Evolutionary conservation across 495 filamentous ascomycete species (phyloP).

Genomic region (Penicillium simplicissimum): DNA sequence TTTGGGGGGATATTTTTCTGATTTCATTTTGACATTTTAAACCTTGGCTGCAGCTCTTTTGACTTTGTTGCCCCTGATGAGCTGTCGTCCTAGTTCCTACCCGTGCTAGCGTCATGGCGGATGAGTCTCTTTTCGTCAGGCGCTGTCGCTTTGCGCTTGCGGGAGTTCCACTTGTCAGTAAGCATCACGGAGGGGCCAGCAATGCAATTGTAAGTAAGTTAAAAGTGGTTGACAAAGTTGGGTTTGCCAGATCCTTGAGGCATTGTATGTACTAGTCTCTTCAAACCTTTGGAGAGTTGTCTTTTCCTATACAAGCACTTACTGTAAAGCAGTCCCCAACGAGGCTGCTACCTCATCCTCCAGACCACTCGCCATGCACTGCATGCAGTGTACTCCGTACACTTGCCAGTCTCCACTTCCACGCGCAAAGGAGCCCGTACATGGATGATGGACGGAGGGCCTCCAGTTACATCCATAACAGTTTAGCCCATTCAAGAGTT

Average conservation of each 20-base stretch:
- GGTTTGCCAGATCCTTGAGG: too few relatives aligned
- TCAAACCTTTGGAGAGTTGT: too few relatives aligned
- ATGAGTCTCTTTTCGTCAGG: not conserved
- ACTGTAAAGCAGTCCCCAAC: not conserved
- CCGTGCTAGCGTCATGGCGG: not conserved
- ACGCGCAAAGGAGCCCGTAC: not conserved
- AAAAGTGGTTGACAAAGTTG: not conserved
- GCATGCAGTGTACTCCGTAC: too few relatives aligned
- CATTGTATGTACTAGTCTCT: too few relatives aligned
- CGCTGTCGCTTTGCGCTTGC: not conserved
- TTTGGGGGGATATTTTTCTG: not conserved
- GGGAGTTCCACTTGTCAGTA: not conserved
- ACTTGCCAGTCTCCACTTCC: not conserved
- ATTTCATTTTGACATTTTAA: not conserved
- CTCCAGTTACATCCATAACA: not conserved
- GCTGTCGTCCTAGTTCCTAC: not conserved
- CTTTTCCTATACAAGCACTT: too few relatives aligned
- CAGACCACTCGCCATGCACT: constrained; percentile 4
- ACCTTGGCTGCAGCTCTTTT: not conserved
- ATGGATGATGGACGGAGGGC: not conserved
- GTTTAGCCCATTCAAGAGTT: not conserved
- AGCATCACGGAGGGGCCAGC: not conserved
- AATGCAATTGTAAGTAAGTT: not conserved
- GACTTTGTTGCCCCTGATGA: not conserved
- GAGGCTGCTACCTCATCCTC: not conserved